Percentiles rank a stretch among this genome's conserved stretches.
Evolutionary conservation across 805 yeast genomes (phyloP).

Genomic region (Ogataea pini): DNA sequence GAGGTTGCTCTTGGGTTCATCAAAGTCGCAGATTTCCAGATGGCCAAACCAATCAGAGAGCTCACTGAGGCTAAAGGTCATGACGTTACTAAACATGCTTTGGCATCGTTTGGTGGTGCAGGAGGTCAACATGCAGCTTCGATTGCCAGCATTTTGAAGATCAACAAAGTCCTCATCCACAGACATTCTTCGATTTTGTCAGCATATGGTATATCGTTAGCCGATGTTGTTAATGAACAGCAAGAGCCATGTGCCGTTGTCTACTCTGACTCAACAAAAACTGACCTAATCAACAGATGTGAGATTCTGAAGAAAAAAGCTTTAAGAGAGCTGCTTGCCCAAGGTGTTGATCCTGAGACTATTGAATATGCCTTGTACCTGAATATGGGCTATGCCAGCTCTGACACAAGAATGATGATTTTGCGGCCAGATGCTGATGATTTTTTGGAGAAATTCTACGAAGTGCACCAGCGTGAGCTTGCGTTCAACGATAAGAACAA

Average conservation of each 20-base stretch:
- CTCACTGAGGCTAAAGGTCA: conserved; percentile 80
- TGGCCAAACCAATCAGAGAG: conserved; percentile 81
- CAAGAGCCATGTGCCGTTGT: conserved; percentile 31
- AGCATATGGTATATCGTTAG: conserved; percentile 68
- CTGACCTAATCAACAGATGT: conserved; percentile 15
- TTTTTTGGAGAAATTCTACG: conserved; percentile 27
- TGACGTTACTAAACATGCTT: conserved; percentile 56
- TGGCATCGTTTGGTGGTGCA: conserved; percentile 86
- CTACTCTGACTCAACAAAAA: conserved; percentile 15
- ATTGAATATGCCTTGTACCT: conserved; percentile 41
- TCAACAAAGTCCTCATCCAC: conserved; percentile 65
- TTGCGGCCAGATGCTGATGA: conserved; percentile 24
- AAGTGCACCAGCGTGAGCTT: conserved; percentile 36
- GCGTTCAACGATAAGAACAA: conserved; percentile 32
- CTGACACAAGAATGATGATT: conserved; percentile 35
- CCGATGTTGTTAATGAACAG: conserved; percentile 36
- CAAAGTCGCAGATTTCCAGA: conserved; percentile 76
- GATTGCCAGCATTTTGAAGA: conserved; percentile 67
- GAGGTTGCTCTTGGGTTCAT: conserved; percentile 77
- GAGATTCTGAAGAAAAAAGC: background rate
- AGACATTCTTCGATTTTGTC: conserved; percentile 51
- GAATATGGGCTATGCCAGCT: conserved; percentile 56
- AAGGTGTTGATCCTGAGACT: conserved; percentile 28
- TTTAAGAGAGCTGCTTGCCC: conserved; percentile 9
- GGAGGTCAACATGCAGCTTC: conserved; percentile 85